Evolutionary conservation across 495 filamentous ascomycete genomes (phyloP).

Genomic region (Mytilinidion resinicola): DNA sequence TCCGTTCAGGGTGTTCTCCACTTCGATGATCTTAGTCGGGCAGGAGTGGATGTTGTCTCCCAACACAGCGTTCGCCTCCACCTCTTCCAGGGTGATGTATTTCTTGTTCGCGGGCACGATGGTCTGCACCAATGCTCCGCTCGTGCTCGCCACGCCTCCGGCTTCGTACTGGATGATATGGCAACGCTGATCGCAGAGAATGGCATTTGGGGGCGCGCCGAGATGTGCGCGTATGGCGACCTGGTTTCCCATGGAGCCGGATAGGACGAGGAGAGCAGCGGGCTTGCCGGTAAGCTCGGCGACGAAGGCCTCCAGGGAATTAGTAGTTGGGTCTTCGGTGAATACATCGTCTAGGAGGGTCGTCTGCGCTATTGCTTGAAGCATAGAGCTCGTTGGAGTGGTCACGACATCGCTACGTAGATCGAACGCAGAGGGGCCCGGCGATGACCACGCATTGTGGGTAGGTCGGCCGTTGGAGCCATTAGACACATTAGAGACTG

Average conservation of each 20-base stretch:
- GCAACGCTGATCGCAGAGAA: slow-evolving; percentile 60
- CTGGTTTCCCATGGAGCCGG: slow-evolving; percentile 90
- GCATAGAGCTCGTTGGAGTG: slow-evolving; percentile 77
- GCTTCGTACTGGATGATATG: slow-evolving; percentile 69
- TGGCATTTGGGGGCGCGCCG: slow-evolving; percentile 60
- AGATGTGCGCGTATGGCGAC: slow-evolving; percentile 62
- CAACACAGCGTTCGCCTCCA: slow-evolving; percentile 51
- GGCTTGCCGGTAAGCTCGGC: slow-evolving; percentile 66
- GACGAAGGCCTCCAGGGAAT: slow-evolving; percentile 58
- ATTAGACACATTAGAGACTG: background rate
- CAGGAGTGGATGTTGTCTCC: slow-evolving; percentile 54
- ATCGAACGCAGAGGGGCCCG: slow-evolving; percentile 61
- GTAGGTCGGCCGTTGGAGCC: background rate
- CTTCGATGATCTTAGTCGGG: slow-evolving; percentile 70
- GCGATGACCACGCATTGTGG: slow-evolving; percentile 49
- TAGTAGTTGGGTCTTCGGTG: slow-evolving; percentile 72
- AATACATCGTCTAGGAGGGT: slow-evolving; percentile 74
- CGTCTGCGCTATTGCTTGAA: slow-evolving; percentile 53
- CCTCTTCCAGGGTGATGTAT: slow-evolving; percentile 70
- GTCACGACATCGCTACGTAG: slow-evolving; percentile 74
- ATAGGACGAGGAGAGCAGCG: slow-evolving; percentile 69
- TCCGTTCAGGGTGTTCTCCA: slow-evolving; percentile 82
- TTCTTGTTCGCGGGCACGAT: slow-evolving; percentile 59
- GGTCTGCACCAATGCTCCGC: slow-evolving; percentile 52
- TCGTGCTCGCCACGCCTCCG: slow-evolving; percentile 58